Evolutionary conservation across 208 protist genomes (phyloP), one percentile per base, ranked within the genome.

Genomic region (Leishmania mexicana): DNA sequence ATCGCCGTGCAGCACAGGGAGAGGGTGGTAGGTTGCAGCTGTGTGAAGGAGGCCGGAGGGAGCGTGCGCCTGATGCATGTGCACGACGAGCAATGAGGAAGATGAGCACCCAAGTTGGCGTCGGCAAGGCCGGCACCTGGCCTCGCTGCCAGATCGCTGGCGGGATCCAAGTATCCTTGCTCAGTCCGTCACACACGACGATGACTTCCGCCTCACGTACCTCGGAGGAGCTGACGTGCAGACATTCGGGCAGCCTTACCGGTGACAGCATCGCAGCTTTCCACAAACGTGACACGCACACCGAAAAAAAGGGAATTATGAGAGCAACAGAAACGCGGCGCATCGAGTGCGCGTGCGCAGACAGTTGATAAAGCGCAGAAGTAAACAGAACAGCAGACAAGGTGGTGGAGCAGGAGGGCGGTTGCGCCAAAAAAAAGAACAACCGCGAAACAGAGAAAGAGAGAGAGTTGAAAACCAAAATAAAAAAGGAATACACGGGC

Each of bases 1-100:
- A 86, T 78, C 31, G 76, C 19, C 45, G 82, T 80, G 54, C 75
- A 77, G 60, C 84, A 87, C 31, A 88, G 42, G 7, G 81, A 51
- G 7, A 49, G 45, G 1, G 74, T 74, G 38, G 81, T 81, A 13
- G 84, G 78, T 75, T 89, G 88, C 54, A 79, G 35, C n/a, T 75
- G 57, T 21, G 88, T 87, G 53, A 91, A 54, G 85, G 28, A 81
- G 60, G 28, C 82, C 83, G 47, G 60, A 54, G 6, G 80, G 76
- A 75, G 85, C 88, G 21, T 76, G 28, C n/a, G 74, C 51, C 51
- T 19, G 15, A 57, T 84, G 73, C 38, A 78, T 54, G 65, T 67
- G 81, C 5, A 84, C 68, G 72, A 76, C 67, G 21, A 86, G 75
- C 70, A 73, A 83, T 19, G 83, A 47, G 72, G 76, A 85, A 87